Conservation (phyloP, 192 early-diverging fungal species). For the Pilaira anomala region DNA sequence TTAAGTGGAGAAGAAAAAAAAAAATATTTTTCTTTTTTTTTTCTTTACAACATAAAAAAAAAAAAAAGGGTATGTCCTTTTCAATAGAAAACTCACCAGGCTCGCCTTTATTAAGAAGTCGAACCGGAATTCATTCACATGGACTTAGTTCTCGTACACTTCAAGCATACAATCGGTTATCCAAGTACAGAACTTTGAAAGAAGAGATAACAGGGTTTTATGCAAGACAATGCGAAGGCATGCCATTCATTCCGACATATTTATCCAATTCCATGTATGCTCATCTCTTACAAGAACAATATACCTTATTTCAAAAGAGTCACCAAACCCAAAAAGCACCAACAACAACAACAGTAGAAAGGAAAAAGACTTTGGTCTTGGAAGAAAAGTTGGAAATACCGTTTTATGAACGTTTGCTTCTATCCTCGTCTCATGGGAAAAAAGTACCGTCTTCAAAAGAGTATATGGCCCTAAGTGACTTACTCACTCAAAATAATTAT, state of each 20-base stretch:
- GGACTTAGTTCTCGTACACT: no score
- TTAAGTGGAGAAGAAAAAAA: no score
- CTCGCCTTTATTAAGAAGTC: no score
- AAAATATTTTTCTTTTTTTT: no score
- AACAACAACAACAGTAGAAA: no score
- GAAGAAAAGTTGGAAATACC: not conserved
- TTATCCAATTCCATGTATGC: not conserved
- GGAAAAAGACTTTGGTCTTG: no score
- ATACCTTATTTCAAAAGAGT: not conserved
- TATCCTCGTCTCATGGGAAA: not conserved
- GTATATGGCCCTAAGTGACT: not conserved
- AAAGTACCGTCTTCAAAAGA: not conserved
- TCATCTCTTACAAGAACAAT: not conserved
- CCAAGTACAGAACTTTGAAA: no score
- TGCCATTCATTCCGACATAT: not conserved
- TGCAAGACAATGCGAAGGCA: slow-evolving; percentile 1
- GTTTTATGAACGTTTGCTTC: not conserved
- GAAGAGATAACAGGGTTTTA: slow-evolving; percentile 11
- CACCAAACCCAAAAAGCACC: not conserved
- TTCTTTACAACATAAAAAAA: no score
- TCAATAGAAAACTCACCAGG: no score
- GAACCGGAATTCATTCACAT: no score
- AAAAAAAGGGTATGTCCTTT: no score
- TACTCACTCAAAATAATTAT: not conserved
- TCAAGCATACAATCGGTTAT: no score